phyloP scores from a whole-genome alignment of 768 basidiomycete genomes.

The Solioccasus polychromus region DNA sequence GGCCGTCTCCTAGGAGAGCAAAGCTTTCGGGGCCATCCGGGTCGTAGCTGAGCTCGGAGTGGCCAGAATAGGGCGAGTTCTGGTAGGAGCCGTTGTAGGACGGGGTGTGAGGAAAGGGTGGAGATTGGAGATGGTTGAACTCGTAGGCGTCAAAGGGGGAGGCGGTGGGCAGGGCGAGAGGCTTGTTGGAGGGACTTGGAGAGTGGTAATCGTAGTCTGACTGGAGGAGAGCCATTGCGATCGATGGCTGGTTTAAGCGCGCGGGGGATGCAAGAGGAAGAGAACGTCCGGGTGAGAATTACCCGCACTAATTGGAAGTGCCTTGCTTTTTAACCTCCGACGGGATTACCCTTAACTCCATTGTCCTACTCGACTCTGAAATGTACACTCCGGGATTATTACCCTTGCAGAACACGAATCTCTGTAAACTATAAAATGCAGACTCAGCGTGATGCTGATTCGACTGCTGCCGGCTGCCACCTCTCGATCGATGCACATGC shows the following conservation, averaged over 20 bases:
- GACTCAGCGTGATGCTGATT: too few relatives aligned
- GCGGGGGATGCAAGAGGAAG: too few relatives aligned
- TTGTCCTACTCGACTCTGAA: not conserved
- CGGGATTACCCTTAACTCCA: conserved; percentile 2
- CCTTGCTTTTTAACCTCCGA: conserved; percentile 29
- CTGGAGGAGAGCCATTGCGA: conserved; percentile 29
- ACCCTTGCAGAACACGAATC: too few relatives aligned
- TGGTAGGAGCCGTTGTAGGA: conserved; percentile 67
- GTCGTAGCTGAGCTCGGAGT: conserved; percentile 63
- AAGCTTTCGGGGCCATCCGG: conserved; percentile 47
- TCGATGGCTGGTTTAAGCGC: too few relatives aligned
- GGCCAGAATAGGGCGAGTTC: conserved; percentile 65
- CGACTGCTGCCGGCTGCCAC: too few relatives aligned
- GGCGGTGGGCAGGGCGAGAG: conserved; percentile 16
- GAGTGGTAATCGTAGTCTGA: conserved; percentile 26
- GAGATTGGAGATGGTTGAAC: conserved; percentile 33
- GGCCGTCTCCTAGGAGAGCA: conserved; percentile 48
- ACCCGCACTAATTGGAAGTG: conserved; percentile 18
- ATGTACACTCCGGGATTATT: too few relatives aligned
- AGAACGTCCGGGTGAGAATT: conserved; percentile 30
- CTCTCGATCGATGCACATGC: too few relatives aligned
- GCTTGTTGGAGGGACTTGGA: conserved; percentile 28
- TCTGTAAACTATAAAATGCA: too few relatives aligned
- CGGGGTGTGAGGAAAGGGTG: conserved; percentile 49
- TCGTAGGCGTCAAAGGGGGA: conserved; percentile 42